Base-by-base conservation (phyloP, 2,329 filamentous ascomycete species). In the Biscogniauxia marginata region DNA sequence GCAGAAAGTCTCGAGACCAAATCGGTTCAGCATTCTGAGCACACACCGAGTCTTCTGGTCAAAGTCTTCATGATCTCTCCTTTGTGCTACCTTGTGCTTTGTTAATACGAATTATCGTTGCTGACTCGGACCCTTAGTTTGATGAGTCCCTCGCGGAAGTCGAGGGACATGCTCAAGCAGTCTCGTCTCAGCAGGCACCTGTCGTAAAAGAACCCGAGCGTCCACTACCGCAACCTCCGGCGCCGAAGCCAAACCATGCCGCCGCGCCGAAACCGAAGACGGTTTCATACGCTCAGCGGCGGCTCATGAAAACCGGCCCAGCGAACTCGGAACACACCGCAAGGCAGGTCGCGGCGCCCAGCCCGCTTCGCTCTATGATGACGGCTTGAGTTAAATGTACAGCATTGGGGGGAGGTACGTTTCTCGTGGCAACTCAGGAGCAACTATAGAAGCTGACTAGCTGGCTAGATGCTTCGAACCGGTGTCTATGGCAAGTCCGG, bases 91-190 rank as follows among this genome's bases (percentile, higher is more conserved):
- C 16, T n/a, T 39, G 13, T 39, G 30, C 22, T 22, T 22, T n/a
- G 4, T 19, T 34, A 47, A 46, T n/a, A 51, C 60, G 53, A 63
- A 56, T 55, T 22, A 43, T 49, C 9, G 16, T 23, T 57, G 25
- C 66, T 89, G 86, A 96, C 95, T 93, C 90, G 93, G 89, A 87
- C 86, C 18, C 49, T 46, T 50, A 69, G 67, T 68, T 67, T 85
- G 85, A 90, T 81, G 69, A 70, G 64, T 82, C 84, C 90, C 90
- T 93, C 90, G 90, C 88, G 77, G 74, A 79, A 75, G 83, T 87
- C 91, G 93, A 96, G 93, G 92, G 88, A 85, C 81, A 81, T 81
- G 81, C 83, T 87, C 88, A 84, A 84, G 82, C 77, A 78, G 75
- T 70, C 65, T 66, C 70, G 65, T 75, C 72, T 56, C 66, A 72